Evolutionary conservation across 2,329 filamentous ascomycete species (phyloP).

Genomic region (Dactylella cylindrospora): DNA sequence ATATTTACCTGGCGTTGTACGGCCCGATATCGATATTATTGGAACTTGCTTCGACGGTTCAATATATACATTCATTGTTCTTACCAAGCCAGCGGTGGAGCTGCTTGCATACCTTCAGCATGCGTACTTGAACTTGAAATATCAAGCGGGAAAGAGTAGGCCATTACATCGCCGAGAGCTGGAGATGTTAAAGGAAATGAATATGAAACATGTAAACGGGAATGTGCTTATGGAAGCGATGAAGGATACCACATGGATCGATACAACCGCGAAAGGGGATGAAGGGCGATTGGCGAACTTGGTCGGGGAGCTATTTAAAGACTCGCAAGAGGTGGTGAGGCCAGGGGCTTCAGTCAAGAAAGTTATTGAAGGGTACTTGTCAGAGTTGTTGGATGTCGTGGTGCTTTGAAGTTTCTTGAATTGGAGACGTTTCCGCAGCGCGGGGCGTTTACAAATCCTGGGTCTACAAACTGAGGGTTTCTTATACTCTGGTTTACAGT

Average conservation of each 20-base stretch:
- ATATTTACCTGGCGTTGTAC: constrained; percentile 51
- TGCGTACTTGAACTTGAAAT: constrained; percentile 1
- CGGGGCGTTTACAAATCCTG: no score
- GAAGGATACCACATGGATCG: constrained; percentile 11
- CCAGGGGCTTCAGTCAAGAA: neutral
- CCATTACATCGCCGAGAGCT: constrained; percentile 17
- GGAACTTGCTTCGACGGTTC: constrained; percentile 71
- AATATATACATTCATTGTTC: constrained; percentile 67
- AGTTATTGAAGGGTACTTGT: constrained; percentile 23
- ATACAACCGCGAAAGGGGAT: constrained; percentile 1
- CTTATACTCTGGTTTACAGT: no score
- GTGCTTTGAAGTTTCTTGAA: constrained; percentile 29
- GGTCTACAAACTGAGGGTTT: no score
- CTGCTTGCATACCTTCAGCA: constrained; percentile 24
- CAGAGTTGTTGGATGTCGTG: constrained; percentile 9
- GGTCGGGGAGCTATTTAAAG: constrained; percentile 6
- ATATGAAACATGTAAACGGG: constrained; percentile 18
- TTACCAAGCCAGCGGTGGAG: constrained; percentile 53
- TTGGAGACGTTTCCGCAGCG: no score
- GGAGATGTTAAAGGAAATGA: constrained; percentile 25
- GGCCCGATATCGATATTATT: constrained; percentile 59
- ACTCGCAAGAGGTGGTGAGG: neutral
- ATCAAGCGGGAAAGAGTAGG: constrained; percentile 9
- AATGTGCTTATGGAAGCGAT: constrained; percentile 8
- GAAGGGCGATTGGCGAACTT: constrained; percentile 11